phyloP scores from a whole-genome alignment of 2,329 filamentous ascomycete species.

The Colletotrichum spaethianum region DNA sequence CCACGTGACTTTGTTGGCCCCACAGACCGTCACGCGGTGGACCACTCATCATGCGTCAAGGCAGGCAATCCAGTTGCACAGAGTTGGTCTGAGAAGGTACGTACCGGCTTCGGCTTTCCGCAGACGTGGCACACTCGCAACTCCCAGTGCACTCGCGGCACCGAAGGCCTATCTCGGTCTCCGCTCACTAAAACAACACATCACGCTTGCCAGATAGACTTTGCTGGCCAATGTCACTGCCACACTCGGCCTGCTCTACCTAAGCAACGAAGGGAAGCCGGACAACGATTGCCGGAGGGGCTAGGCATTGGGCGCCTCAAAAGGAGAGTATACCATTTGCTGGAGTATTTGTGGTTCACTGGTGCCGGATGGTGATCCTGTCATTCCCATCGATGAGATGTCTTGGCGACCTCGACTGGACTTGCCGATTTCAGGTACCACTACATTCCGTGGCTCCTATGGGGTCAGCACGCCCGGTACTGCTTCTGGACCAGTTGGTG shows the following conservation, averaged over 20 bases:
- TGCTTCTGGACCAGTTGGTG: not conserved
- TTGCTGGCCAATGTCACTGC: constrained; percentile 13
- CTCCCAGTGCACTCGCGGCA: constrained; percentile 1
- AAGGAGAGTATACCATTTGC: not conserved
- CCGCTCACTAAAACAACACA: constrained; percentile 16
- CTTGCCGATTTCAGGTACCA: constrained; percentile 16
- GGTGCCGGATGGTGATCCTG: not conserved
- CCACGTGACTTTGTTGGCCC: constrained; percentile 30
- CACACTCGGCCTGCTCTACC: not conserved
- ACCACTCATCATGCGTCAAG: constrained; percentile 37
- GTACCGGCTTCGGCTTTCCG: constrained; percentile 36
- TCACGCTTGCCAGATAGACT: constrained; percentile 8
- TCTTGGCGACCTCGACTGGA: constrained; percentile 25
- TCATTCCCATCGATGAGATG: not conserved
- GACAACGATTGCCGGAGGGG: not conserved
- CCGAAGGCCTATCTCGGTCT: constrained; percentile 36
- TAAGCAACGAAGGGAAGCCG: not conserved
- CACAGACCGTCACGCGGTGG: constrained; percentile 38
- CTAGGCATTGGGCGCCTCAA: not conserved
- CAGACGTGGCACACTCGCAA: constrained; percentile 34
- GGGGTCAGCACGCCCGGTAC: not conserved
- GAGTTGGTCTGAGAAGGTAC: constrained; percentile 11
- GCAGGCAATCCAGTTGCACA: constrained; percentile 19
- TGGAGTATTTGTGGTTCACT: not conserved
- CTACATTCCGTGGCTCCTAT: not conserved